These are phyloP conservation scores for Xylaria grammica DNA, from an alignment of 495 filamentous ascomycete genomes.

Conservation along the genomic window DNA sequence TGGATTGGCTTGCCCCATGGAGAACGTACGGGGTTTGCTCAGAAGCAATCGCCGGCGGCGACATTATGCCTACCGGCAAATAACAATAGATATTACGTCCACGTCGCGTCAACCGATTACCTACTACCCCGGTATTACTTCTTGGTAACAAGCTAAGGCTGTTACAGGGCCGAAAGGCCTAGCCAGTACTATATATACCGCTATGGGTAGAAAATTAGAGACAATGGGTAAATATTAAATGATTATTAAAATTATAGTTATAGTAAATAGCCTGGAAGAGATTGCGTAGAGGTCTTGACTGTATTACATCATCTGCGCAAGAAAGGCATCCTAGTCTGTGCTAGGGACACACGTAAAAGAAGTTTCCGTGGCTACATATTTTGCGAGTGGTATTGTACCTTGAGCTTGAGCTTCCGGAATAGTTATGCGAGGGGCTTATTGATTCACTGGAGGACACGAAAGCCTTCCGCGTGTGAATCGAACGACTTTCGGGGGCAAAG, in stretches of 20 bases:
- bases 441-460: too few species aligned
- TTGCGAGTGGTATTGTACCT: too few species aligned
- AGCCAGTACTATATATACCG: too few species aligned
- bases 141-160: background rate
- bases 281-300: too few species aligned
- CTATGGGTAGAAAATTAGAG: background rate
- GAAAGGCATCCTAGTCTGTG: too few species aligned
- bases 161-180: background rate
- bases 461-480: too few species aligned
- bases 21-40: background rate
- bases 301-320: too few species aligned
- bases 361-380: too few species aligned
- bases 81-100: background rate
- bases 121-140: background rate
- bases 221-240: slow-evolving; percentile 3
- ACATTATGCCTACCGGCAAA: background rate
- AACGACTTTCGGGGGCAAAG: too few species aligned
- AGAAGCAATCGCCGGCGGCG: background rate
- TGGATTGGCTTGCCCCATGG: background rate
- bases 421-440: background rate
- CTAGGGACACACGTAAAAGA: too few species aligned
- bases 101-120: background rate
- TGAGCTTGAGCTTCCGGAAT: background rate
- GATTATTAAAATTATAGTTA: too few species aligned
- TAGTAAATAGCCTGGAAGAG: too few species aligned